Conservation (phyloP, 306 rosid genomes). For the Lotus japonicus region DNA sequence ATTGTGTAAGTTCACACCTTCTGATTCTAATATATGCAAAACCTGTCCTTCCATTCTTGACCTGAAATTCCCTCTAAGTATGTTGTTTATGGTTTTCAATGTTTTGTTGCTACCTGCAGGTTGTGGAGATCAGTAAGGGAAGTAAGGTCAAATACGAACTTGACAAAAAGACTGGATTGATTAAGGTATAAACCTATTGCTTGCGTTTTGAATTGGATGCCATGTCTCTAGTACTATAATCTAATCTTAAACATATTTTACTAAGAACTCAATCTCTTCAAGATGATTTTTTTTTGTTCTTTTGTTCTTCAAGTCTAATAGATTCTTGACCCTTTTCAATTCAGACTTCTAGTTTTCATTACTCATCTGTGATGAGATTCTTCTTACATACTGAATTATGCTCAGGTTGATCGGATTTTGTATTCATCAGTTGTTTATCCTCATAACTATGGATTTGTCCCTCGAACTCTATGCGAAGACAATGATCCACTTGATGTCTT, state of each 20-base stretch:
- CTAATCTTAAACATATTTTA: not conserved
- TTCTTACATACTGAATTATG: slow-evolving; percentile 23
- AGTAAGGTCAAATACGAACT: slow-evolving; percentile 98
- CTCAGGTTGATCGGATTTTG: slow-evolving; percentile 84
- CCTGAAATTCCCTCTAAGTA: not conserved
- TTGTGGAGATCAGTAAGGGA: slow-evolving; percentile 95
- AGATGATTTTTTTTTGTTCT: not conserved
- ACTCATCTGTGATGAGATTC: not conserved
- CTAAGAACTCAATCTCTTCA: not conserved
- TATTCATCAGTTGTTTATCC: slow-evolving; percentile 94
- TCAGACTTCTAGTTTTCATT: slow-evolving; percentile 3
- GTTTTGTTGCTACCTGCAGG: slow-evolving; percentile 42
- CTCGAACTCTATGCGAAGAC: slow-evolving; percentile 94
- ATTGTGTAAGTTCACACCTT: slow-evolving; percentile 50
- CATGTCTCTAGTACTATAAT: not conserved
- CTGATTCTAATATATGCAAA: not conserved
- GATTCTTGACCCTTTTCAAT: not conserved
- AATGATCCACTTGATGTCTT: slow-evolving; percentile 91
- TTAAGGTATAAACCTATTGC: slow-evolving; percentile 46
- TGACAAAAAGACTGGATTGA: slow-evolving; percentile 93
- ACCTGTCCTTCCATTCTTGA: not conserved
- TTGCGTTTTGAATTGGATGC: not conserved
- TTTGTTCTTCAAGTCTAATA: not conserved
- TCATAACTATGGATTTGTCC: slow-evolving; percentile 91
- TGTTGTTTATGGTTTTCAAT: slow-evolving; percentile 20